Evolutionary conservation across 495 filamentous ascomycete species (phyloP).

Genomic region (Xylaria venustula): DNA sequence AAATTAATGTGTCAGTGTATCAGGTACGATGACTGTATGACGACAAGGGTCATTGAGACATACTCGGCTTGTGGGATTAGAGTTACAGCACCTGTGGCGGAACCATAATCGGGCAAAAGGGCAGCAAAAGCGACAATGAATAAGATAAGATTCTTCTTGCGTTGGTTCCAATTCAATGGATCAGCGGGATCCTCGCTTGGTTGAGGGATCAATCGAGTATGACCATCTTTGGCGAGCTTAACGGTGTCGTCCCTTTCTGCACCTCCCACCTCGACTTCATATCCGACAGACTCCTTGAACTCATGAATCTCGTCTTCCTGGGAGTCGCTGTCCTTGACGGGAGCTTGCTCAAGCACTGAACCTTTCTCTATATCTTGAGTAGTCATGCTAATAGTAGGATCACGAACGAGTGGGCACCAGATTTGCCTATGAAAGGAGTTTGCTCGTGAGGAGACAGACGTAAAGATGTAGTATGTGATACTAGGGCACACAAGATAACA

Average conservation of each 20-base stretch:
- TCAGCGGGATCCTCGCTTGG: constrained; percentile 56
- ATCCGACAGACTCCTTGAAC: constrained; percentile 34
- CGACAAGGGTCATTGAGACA: constrained; percentile 5
- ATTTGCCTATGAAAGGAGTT: background rate
- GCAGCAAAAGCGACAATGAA: constrained; percentile 52
- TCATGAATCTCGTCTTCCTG: constrained; percentile 21
- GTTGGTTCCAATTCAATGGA: constrained; percentile 58
- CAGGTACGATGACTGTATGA: background rate
- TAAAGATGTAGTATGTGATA: background rate
- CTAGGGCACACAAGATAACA: background rate
- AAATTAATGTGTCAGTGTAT: background rate
- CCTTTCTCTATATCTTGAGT: constrained; percentile 1
- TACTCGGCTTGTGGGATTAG: constrained; percentile 51
- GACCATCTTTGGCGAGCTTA: constrained; percentile 43
- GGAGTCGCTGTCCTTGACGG: background rate
- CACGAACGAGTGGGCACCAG: background rate
- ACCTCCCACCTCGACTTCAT: constrained; percentile 31
- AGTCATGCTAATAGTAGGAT: background rate
- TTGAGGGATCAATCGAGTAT: constrained; percentile 59
- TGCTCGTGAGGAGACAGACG: background rate
- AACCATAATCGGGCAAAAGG: constrained; percentile 59
- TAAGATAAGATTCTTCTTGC: constrained; percentile 55
- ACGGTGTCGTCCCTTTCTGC: constrained; percentile 17
- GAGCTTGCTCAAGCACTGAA: background rate
- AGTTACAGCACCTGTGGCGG: constrained; percentile 53